Base-by-base conservation (phyloP, 2,329 filamentous ascomycete genomes). In the Trematosphaeria pertusa region DNA sequence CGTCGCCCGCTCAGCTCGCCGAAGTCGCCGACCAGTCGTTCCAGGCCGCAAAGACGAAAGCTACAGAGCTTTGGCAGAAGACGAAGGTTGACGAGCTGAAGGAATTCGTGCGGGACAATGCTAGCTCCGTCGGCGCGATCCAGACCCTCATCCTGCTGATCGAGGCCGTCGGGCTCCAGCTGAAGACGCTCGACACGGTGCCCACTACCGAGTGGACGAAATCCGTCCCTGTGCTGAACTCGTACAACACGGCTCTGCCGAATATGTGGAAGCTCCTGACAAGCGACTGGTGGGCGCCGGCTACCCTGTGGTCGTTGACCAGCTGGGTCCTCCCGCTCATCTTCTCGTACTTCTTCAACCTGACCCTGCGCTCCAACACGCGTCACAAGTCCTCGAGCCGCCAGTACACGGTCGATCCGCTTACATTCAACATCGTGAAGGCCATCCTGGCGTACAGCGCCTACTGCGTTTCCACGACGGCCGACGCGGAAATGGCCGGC, bases 401-500 rank as follows among this genome's bases (percentile, higher is more conserved):
- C 15, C 81, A 84, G 54, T 85, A 87, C 55, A 75, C 79, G 5
- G 85, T 93, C 55, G 94, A 99, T 69, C 92, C 92, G 3, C 76
- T 97, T 66, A 88, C 87, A 17, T 99, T 95, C 75, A 96, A 92
- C 76, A 86, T 97, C 46, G 84, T 84, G 61, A 96, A 96, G 78
- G 92, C 88, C 0, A 70, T 97, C 43, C 73, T 92, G 48, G 86
- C 89, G 6, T 96, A 88, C 71, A 81, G 93, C 24, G 86, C 96
- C 14, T 96, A 92, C 67, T 83, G 81, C 8, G 41, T 62, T 20
- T 56, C 60, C 20, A 48, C 47, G 8, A 46, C 48, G 2, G 44
- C 50, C 14, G 49, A 57, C 19, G 39, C 54, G 4, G 38, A 42
- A n/a, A 14, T 61, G 18, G 48, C 52, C 5, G 61, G 56, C 40